Conservation (phyloP, 1,139 yeast species). For the Yamadazyma diospyri region DNA sequence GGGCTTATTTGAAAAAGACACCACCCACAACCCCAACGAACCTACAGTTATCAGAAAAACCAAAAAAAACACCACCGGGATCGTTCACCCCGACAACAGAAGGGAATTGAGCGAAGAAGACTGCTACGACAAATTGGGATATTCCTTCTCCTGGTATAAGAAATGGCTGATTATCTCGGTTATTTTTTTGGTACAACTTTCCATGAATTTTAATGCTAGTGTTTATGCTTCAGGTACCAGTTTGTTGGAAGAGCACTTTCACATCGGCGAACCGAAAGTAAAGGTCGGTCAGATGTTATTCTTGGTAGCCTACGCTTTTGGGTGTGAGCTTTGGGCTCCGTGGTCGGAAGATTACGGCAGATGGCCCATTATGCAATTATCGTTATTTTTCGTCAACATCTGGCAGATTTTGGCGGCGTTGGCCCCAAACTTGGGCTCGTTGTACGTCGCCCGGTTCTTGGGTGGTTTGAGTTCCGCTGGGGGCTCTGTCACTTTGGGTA, state of each 20-base stretch:
- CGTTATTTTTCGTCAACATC: constrained; percentile 30
- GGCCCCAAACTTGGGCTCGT: constrained; percentile 30
- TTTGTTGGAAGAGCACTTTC: constrained; percentile 24
- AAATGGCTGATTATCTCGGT: constrained; percentile 33
- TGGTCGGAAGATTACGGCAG: constrained; percentile 39
- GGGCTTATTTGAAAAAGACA: constrained; percentile 6
- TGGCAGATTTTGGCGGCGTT: constrained; percentile 34
- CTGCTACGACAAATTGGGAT: constrained; percentile 31
- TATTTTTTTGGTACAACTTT: constrained; percentile 32
- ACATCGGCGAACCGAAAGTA: constrained; percentile 26
- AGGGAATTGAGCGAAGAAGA: constrained; percentile 27
- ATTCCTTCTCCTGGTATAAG: constrained; percentile 21
- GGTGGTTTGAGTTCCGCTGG: constrained; percentile 33
- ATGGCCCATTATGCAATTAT: constrained; percentile 33
- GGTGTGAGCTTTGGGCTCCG: constrained; percentile 41
- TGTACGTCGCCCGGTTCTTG: constrained; percentile 27
- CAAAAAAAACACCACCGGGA: constrained; percentile 9
- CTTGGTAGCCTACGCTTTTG: constrained; percentile 34
- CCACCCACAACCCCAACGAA: neutral
- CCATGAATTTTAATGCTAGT: constrained; percentile 37
- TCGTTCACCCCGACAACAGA: constrained; percentile 20
- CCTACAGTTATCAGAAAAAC: constrained; percentile 5
- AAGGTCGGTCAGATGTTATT: constrained; percentile 32
- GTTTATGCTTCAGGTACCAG: constrained; percentile 29
- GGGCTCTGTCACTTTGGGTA: constrained; percentile 38